Evolutionary conservation across 75 land plant genomes (phyloP), one percentile per base, ranked within the genome.

Genomic region (Selaginella tamariscina): DNA sequence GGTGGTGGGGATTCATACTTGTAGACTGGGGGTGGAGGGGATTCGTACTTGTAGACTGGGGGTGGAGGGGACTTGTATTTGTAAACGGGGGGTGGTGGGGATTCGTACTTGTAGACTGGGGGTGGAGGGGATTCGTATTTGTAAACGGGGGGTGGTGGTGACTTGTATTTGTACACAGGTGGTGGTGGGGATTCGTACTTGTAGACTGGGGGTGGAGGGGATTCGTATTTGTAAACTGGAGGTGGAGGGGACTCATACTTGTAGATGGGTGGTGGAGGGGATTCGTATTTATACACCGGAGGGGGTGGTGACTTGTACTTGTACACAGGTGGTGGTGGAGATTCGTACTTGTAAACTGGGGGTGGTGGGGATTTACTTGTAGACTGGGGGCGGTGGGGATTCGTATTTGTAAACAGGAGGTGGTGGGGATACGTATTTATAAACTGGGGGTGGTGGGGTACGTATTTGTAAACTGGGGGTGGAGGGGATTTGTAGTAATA

Each of bases 261-360:
- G 62, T 59, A 59, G 8, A 23, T 8, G 2, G 62, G 62, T 59
- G 62, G 62, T 59, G 62, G 62, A 59, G 62, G 62, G 62, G 62
- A 59, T 21, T 59, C 21, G 62, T 59, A 59, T 5, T 23, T 9
- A 27, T 59, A 59, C 5, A 23, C 18, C 21, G 62, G 62, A 23
- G 62, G 62, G 5, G 62, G 62, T n/a, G 62, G 62, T 8, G 62
- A 59, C n/a, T 59, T n/a, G 21, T 59, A 59, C 26, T 23, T 23
- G 62, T 59, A 59, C 21, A 23, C n/a, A 23, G 62, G 62, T 23
- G 62, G 62, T 59, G 62, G 62, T 59, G 62, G 62, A 2, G 62
- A 59, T 21, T 59, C 26, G 26, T 59, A 59, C 24, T 59, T 23
- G 26, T 59, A 59, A n/a, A n/a, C n/a, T 59, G 62, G 62, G 2